Base-by-base conservation (phyloP, 371 early-diverging fungal genomes). In the Apophysomyces trapeziformis region DNA sequence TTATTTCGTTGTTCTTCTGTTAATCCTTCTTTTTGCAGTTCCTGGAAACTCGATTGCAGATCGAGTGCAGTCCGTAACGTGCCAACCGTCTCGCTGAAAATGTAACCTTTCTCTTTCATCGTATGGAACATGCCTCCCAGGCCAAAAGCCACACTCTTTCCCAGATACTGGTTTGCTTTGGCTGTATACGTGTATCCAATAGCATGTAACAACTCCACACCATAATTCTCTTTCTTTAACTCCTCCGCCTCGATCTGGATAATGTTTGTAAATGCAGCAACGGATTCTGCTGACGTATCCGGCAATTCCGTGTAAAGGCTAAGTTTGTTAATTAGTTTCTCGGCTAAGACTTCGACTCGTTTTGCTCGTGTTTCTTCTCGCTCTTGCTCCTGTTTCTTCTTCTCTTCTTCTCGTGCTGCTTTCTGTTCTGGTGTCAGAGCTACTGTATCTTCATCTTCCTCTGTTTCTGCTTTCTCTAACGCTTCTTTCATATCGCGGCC, bases 1-100 rank as follows among this genome's bases (percentile, higher is more conserved):
- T 80, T 86, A 59, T 74, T 77, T 66, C 85, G 83, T 67, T 88
- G 88, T 38, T 82, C 85, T 45, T 82, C 84, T n/a, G 87, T 79
- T 68, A 86, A 77, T 13, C 86, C 88, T 13, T 95, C 93, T 65
- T 93, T 91, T 67, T 90, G 90, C 26, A 97, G 85, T 71, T 95
- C 92, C 7, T 83, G 79, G 72, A 94, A 96, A 36, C 91, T 90
- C 35, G 90, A 87, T 71, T 97, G 96, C 21, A 96, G 78, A 74
- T 97, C 95, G 65, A 95, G 80, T 0, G 98, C 98, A 5, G 95
- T 91, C 57, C 92, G 86, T 38, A 97, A 77, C 4, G 96, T 96
- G 12, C 93, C 90, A 36, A 95, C 92, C 0, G 97, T 95, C 66
- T 95, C 96, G 16, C 88, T 84, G 63, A 97, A 83, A 43, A 96